Evolutionary conservation across 2,329 filamentous ascomycete species (phyloP), one percentile per base, ranked within the genome.

Genomic region (Beauveria bassiana): DNA sequence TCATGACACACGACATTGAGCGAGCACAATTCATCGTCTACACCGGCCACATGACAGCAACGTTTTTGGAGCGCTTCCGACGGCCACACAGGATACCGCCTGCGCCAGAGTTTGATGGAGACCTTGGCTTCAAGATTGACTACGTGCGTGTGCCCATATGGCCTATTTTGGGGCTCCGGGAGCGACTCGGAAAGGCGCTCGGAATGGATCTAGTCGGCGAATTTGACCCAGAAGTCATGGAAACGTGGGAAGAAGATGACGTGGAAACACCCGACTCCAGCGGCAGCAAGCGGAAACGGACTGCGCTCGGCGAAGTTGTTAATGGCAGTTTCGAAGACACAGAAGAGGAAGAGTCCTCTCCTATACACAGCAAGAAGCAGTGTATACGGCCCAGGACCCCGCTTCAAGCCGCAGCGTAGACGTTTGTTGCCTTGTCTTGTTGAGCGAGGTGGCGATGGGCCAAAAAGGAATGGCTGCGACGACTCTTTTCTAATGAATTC

Each of bases 101-200:
- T 9, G 51, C 57, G 14, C 65, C 68, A 3, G 66, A 71, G 3
- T 66, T 65, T 2, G 67, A 68, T 5, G 66, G 69, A 16, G 53
- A 71, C 3, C 62, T 68, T 14, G 75, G 76, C 2, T 70, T 85
- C 63, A 71, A 71, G 42, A 79, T 85, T 22, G 73, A 78, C 40
- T 79, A 80, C 67, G 73, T 74, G 2, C 75, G 75, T 8, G 79
- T 85, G 2, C 78, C 79, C 0, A 74, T 81, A 28, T 85, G 81
- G 80, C 83, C 83, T 0, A 74, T 84, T 6, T 67, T 82, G 0
- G 82, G 82, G 4, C 74, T 86, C 7, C 78, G 79, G 62, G 81
- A 85, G 68, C 77, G 83, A 6, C 73, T 86, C 0, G 81, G 80
- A 45, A 77, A 77, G 64, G 82, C 80, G 3, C 71, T 86, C 0